These are phyloP conservation scores for Fusarium sp. DNA, from an alignment of 2,329 filamentous ascomycete genomes.

Conservation along the genomic window DNA sequence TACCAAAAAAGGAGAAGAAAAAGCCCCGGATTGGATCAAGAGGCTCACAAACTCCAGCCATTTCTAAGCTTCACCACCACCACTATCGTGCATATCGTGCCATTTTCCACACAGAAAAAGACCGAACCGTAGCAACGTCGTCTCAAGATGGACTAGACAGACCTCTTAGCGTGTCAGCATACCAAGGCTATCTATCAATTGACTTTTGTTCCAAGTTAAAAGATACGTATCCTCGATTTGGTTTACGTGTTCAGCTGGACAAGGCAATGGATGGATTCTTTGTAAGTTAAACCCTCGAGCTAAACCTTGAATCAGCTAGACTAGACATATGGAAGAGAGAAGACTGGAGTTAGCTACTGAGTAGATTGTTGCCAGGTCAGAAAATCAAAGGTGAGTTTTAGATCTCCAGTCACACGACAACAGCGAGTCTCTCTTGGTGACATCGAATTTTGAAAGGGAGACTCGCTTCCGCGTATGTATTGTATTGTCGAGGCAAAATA, in stretches of 20 bases:
- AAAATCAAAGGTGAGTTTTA: constrained; percentile 6
- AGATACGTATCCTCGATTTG: not conserved
- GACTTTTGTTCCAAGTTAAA: not conserved
- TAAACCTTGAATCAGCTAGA: constrained; percentile 8
- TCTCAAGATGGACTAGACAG: constrained; percentile 20
- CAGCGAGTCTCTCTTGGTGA: constrained; percentile 10
- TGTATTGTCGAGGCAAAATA: not conserved
- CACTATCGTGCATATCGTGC: constrained; percentile 20
- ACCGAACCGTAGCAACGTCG: not conserved
- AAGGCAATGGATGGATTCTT: not conserved
- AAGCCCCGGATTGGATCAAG: constrained; percentile 16
- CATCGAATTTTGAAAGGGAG: constrained; percentile 19
- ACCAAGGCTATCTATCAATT: not conserved
- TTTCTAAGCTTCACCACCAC: not conserved
- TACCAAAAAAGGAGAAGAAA: not conserved
- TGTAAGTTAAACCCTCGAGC: not conserved
- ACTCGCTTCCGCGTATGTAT: not conserved
- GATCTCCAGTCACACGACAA: constrained; percentile 16
- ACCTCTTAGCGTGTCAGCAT: constrained; percentile 10
- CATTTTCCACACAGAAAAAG: constrained; percentile 15
- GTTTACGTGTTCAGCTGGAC: constrained; percentile 18
- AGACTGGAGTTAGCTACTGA: not conserved
- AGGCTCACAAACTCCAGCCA: not conserved
- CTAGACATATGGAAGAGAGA: not conserved
- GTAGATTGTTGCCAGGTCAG: constrained; percentile 13